Evolutionary conservation across 23 red algal species (phyloP), one percentile per base, ranked within the genome.

Genomic region (Gracilaria caudata): DNA sequence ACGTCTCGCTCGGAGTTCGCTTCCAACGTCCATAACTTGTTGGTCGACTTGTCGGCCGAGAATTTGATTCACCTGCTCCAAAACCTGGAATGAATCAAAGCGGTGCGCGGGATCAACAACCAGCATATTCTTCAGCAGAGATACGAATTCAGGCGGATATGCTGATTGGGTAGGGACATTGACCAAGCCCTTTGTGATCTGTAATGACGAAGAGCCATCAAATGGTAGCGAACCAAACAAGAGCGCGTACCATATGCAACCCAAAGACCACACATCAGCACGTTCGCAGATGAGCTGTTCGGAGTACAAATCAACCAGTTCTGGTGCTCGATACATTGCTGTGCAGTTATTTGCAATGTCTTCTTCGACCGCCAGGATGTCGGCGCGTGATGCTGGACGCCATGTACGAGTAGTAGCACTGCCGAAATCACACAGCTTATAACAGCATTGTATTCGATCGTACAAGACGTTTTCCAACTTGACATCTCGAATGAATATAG

Each of bases 401-500:
- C 40, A 56, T 20, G 63, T 79, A 11, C 24, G 8, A 4, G 77
- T 57, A 4, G 92, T 85, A 40, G 72, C 87, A 64, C 95, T 98
- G 39, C 90, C 95, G 60, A 98, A 91, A 81, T 98, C 95, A 49
- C 95, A 98, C 64, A 98, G 76, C 77, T 94, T 92, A 66, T 79
- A 98, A 51, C 86, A 81, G 25, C 23, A 21, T 26, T 79, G 46
- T 9, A 43, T 19, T 39, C 61, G 68, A 55, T 94, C 92, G 45
- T 87, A 85, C 16, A 98, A 59, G 0, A 98, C 56, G 63, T 98
- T 98, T 53, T 98, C 95, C 68, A 98, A 60, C 57, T 98, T 98
- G 64, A 98, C 77, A 55, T 98, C 95, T 63, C 95, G 83, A 77
- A 91, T 64, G 25, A 78, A 54, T 23, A 98, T 63, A 8, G 95